These are phyloP conservation scores for Epithemia pelagica DNA, from an alignment of 108 stramenopile genomes.

Conservation along the genomic window DNA sequence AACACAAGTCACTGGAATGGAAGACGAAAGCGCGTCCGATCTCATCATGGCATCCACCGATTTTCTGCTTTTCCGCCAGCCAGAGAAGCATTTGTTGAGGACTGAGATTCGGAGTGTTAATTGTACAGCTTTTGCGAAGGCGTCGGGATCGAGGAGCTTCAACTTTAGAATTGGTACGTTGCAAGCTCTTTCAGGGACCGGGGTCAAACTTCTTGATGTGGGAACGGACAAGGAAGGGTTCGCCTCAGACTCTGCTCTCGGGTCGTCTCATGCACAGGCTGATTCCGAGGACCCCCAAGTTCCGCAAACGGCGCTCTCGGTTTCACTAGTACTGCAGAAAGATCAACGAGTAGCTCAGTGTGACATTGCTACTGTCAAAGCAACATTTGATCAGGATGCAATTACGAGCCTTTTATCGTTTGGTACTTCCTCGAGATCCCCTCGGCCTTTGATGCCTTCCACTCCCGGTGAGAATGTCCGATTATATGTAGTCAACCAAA, in stretches of 20 bases:
- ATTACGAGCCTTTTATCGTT: not conserved
- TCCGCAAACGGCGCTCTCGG: not conserved
- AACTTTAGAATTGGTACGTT: constrained; percentile 15
- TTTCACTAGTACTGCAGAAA: not conserved
- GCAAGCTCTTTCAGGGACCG: constrained; percentile 2
- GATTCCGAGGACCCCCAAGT: not conserved
- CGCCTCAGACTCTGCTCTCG: not conserved
- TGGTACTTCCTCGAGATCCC: not conserved
- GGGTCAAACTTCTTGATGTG: not conserved
- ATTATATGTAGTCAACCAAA: constrained; percentile 4
- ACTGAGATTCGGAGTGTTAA: constrained; percentile 6
- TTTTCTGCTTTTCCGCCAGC: constrained; percentile 35
- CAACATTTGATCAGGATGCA: not conserved
- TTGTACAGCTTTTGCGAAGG: constrained; percentile 12
- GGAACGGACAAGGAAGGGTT: not conserved
- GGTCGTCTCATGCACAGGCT: not conserved
- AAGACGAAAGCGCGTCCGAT: not conserved
- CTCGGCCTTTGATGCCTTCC: not conserved
- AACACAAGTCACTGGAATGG: not conserved
- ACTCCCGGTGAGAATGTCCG: constrained; percentile 3
- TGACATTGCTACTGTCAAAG: not conserved
- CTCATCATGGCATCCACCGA: constrained; percentile 31
- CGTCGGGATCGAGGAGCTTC: constrained; percentile 16
- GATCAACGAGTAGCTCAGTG: not conserved
- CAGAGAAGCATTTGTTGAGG: constrained; percentile 26